These are phyloP conservation scores for Colletotrichum sp. DNA, from an alignment of 2,329 filamentous ascomycete genomes.

Conservation along the genomic window DNA sequence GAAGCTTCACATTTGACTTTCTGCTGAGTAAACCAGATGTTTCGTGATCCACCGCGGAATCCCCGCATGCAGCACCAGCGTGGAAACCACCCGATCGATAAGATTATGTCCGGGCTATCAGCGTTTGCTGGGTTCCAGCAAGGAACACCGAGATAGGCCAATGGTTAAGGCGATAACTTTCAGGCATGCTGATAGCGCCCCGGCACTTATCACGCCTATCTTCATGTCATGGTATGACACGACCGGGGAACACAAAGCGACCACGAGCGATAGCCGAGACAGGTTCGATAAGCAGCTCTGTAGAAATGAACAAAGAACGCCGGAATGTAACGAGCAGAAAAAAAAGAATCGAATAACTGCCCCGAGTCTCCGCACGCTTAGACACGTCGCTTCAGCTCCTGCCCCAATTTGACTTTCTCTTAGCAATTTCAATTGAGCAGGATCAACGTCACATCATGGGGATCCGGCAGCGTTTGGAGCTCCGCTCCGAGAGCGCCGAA, in stretches of 20 bases:
- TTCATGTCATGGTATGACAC: neutral
- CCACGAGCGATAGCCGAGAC: neutral
- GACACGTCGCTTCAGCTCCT: neutral
- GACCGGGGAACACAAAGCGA: neutral
- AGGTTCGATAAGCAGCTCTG: neutral
- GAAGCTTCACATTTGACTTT: neutral
- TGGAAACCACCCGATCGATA: neutral
- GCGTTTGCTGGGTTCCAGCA: neutral
- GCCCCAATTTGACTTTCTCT: neutral
- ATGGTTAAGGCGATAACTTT: neutral
- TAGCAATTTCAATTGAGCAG: neutral
- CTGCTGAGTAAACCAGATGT: neutral
- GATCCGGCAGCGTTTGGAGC: neutral
- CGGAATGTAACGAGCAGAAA: neutral
- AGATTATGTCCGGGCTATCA: neutral
- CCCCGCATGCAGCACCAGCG: neutral
- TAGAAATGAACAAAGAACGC: neutral
- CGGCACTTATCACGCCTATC: conserved; percentile 1
- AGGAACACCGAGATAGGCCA: neutral
- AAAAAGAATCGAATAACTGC: neutral
- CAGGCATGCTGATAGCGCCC: neutral
- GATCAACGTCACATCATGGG: neutral
- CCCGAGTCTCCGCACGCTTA: neutral
- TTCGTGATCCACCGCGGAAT: neutral
- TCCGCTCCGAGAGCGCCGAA: conserved; percentile 6